A percentile compares a stretch with the other conserved stretches of the same genome.
Evolutionary conservation across 2,329 filamentous ascomycete species (phyloP).

Genomic region (Alternaria sp.): DNA sequence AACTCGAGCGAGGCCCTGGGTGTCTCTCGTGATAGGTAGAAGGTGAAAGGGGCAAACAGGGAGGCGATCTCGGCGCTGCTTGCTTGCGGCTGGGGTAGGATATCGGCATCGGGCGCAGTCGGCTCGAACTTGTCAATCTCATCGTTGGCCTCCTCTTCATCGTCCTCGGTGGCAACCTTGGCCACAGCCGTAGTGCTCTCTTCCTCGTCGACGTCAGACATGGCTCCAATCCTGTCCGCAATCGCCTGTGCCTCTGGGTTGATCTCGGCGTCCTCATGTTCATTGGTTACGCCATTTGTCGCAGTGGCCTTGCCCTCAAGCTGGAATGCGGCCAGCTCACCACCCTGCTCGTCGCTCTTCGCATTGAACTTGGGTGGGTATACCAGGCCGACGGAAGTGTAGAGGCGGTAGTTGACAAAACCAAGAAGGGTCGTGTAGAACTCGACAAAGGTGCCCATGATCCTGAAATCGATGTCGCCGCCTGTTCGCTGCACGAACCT

Average conservation of each 20-base stretch:
- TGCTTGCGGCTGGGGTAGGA: conserved; percentile 78
- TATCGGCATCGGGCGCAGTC: conserved; percentile 81
- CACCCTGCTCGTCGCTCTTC: conserved; percentile 85
- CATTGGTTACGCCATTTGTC: conserved; percentile 38
- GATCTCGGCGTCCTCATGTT: conserved; percentile 36
- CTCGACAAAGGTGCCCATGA: conserved; percentile 99
- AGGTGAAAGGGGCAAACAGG: conserved; percentile 88
- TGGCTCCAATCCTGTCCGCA: conserved; percentile 56
- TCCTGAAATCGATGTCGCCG: conserved; percentile 95
- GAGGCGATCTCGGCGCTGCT: conserved; percentile 71
- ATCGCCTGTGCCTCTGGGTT: conserved; percentile 59
- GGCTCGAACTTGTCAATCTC: conserved; percentile 91
- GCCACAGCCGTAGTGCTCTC: conserved; percentile 43
- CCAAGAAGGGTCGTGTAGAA: conserved; percentile 97
- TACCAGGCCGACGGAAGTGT: conserved; percentile 87
- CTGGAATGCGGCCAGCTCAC: conserved; percentile 88
- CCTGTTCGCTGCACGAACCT: conserved; percentile 96
- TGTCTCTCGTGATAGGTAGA: conserved; percentile 93
- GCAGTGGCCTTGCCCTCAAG: conserved; percentile 76
- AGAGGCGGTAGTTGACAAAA: conserved; percentile 95
- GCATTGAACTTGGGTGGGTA: conserved; percentile 95
- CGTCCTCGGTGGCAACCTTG: conserved; percentile 27
- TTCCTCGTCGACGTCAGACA: conserved; percentile 50
- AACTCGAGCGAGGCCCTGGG: conserved; percentile 92
- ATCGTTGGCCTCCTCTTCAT: conserved; percentile 49